These are phyloP conservation scores for Teratosphaeria viscida DNA, from an alignment of 2,329 filamentous ascomycete genomes.

Conservation along the genomic window DNA sequence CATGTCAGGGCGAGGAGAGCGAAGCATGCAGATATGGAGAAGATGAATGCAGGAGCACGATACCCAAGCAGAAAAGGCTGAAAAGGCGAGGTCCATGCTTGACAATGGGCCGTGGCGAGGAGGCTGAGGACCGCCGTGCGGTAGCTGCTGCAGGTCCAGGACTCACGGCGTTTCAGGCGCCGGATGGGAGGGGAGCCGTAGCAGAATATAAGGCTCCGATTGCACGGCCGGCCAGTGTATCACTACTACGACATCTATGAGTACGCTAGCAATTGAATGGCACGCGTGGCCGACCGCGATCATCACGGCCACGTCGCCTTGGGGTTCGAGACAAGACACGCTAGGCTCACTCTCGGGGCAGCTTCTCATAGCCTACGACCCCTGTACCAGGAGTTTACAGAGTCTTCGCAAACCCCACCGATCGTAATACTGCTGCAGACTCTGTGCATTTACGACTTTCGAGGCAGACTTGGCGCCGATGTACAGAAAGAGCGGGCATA, in stretches of 20 bases:
- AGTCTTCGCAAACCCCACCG: too few species aligned
- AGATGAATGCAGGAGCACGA: background rate
- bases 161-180: background rate
- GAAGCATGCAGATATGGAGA: background rate
- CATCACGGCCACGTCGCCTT: too few species aligned
- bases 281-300: too few species aligned
- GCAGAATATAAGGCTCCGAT: background rate
- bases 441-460: too few species aligned
- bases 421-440: too few species aligned
- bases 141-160: background rate
- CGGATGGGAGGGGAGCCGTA: background rate
- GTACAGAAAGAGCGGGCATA: too few species aligned
- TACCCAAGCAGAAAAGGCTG: background rate
- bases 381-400: too few species aligned
- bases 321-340: too few species aligned
- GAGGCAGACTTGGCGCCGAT: too few species aligned
- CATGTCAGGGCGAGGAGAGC: background rate
- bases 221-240: background rate
- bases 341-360: too few species aligned
- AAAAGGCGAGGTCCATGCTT: background rate
- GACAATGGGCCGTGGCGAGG: too few species aligned
- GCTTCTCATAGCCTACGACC: too few species aligned
- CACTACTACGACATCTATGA: background rate
- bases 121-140: background rate
- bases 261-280: background rate